A percentile compares a stretch with the other conserved stretches of the same genome.
Conservation (phyloP, 78 protist genomes). For the Dictyostelium purpureum region DNA sequence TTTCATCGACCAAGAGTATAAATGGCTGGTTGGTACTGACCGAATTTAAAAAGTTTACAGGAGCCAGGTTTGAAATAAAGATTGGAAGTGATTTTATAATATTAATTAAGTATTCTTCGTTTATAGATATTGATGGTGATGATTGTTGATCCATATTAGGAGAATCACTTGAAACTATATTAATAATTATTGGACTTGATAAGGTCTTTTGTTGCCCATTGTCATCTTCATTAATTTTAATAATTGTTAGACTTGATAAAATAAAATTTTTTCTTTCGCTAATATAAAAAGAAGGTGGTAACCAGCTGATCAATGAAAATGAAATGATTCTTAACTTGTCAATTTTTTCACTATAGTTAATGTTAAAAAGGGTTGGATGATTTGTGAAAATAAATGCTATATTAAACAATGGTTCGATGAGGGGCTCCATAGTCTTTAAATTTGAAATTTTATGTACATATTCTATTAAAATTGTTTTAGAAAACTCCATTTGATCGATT, state of each 20-base stretch:
- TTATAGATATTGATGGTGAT: not conserved
- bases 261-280: not conserved
- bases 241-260: not conserved
- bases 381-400: not conserved
- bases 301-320: constrained; percentile 12
- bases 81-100: constrained; percentile 11
- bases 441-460: not conserved
- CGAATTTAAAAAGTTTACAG: not conserved
- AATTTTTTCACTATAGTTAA: not conserved
- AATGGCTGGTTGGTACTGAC: not conserved
- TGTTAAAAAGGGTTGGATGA: not conserved
- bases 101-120: not conserved
- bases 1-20: not conserved
- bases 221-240: not conserved
- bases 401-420: constrained; percentile 22
- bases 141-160: not conserved
- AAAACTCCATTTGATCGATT: not conserved
- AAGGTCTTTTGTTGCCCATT: not conserved
- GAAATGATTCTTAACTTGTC: not conserved
- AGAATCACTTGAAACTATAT: not conserved
- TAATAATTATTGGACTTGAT: not conserved
- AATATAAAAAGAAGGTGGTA: not conserved
- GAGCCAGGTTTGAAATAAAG: not conserved
- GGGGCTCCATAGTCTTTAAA: not conserved
- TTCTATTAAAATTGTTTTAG: not conserved